Percentiles rank a stretch among this genome's conserved stretches.
Conservation (phyloP, 805 yeast species). For the Yamadazyma olivae region DNA sequence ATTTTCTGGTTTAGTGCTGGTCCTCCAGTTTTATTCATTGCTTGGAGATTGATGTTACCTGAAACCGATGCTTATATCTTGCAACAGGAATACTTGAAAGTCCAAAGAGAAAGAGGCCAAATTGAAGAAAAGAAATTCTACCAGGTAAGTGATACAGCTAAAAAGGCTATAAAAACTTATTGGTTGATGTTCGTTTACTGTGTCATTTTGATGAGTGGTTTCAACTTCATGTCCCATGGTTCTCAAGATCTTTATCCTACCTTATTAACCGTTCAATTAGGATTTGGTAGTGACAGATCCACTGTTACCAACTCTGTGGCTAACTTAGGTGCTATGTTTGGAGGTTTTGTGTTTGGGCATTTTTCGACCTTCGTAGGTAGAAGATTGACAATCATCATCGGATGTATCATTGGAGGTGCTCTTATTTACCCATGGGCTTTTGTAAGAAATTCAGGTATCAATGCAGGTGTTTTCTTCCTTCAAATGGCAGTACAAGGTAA, state of each 20-base stretch:
- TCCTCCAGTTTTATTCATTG: constrained; percentile 33
- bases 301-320: constrained; percentile 42
- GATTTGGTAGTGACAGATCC: constrained; percentile 27
- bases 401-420: constrained; percentile 35
- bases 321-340: constrained; percentile 39
- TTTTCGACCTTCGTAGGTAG: constrained; percentile 35
- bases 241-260: constrained; percentile 44
- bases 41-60: constrained; percentile 30
- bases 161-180: constrained; percentile 34
- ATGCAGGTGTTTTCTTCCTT: constrained; percentile 59
- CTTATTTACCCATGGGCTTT: constrained; percentile 41
- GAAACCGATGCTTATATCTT: constrained; percentile 51
- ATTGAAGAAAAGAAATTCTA: constrained; percentile 2
- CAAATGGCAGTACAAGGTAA: constrained; percentile 68
- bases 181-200: constrained; percentile 62
- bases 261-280: constrained; percentile 31
- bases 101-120: constrained; percentile 10
- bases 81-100: constrained; percentile 22
- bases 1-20: constrained; percentile 72
- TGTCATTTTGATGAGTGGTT: constrained; percentile 46
- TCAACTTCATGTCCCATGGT: constrained; percentile 41
- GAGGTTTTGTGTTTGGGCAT: constrained; percentile 46
- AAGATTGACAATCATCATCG: constrained; percentile 30
- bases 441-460: constrained; percentile 35
- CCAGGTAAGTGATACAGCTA: constrained; percentile 6